Conservation (phyloP, 2,329 filamentous ascomycete species). For the Zalaria obscura region DNA sequence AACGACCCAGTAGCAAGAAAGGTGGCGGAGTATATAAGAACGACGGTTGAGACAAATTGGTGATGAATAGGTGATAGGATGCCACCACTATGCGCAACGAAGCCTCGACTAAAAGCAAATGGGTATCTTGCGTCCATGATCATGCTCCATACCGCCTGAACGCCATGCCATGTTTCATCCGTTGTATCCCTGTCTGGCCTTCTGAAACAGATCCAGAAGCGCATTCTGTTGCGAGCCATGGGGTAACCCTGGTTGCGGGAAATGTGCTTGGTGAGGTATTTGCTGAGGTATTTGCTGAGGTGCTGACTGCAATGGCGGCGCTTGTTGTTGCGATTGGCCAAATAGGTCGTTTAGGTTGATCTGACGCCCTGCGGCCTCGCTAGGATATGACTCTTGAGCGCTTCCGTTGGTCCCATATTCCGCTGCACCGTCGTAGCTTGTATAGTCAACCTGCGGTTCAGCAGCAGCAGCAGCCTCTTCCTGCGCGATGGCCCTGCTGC, state of each 20-base stretch:
- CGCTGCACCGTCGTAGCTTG: background rate
- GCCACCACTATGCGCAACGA: no score
- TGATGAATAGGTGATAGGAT: background rate
- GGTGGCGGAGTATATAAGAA: slow-evolving; percentile 30
- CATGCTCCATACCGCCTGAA: background rate
- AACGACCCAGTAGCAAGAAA: slow-evolving; percentile 35
- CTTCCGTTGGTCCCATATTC: background rate
- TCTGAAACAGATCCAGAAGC: slow-evolving; percentile 1
- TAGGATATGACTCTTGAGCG: background rate
- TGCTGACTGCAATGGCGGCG: no score
- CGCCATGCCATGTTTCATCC: background rate
- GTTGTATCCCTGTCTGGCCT: slow-evolving; percentile 4
- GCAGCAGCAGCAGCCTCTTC: slow-evolving; percentile 14
- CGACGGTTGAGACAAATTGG: slow-evolving; percentile 3
- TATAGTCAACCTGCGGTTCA: slow-evolving; percentile 1
- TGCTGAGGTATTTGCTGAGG: no score
- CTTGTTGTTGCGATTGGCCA: slow-evolving; percentile 4
- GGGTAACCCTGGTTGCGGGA: slow-evolving; percentile 2
- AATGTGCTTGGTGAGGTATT: background rate
- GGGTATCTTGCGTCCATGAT: background rate
- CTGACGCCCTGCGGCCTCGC: slow-evolving; percentile 5
- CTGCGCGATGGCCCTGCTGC: slow-evolving; percentile 30
- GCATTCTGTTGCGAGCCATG: slow-evolving; percentile 2
- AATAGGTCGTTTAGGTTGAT: slow-evolving; percentile 14
- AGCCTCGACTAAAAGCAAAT: background rate